Evolutionary conservation across 768 basidiomycete genomes (phyloP).

Genomic region (Boletus rubroflammeus): DNA sequence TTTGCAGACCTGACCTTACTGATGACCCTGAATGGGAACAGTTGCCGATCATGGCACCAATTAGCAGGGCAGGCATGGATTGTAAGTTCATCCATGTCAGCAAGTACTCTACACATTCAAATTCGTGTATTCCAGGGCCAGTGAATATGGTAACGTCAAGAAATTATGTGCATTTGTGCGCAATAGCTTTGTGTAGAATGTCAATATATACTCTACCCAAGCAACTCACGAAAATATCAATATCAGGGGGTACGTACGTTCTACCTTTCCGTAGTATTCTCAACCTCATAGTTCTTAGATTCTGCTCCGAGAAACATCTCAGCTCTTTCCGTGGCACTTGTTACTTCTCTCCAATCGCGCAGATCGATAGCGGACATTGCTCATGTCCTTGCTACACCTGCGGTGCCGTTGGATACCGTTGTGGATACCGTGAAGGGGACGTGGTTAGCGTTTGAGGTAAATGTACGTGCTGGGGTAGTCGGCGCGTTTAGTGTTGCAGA

Average conservation of each 20-base stretch:
- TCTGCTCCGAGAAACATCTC: constrained; percentile 25
- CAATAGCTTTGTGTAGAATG: constrained; percentile 43
- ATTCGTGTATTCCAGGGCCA: constrained; percentile 45
- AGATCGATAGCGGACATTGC: constrained; percentile 57
- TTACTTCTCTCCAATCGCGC: constrained; percentile 47
- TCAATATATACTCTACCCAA: constrained; percentile 46
- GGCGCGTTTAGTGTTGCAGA: constrained; percentile 43
- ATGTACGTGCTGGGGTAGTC: constrained; percentile 36
- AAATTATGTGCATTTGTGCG: constrained; percentile 54
- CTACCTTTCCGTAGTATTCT: not conserved
- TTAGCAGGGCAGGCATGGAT: constrained; percentile 44
- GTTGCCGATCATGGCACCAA: constrained; percentile 42
- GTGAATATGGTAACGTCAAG: constrained; percentile 54
- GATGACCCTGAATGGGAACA: constrained; percentile 51
- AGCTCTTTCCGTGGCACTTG: constrained; percentile 23
- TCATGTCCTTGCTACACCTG: constrained; percentile 47
- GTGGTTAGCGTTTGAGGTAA: constrained; percentile 44
- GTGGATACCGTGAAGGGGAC: constrained; percentile 46
- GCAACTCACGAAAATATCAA: constrained; percentile 13
- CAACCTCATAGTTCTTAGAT: constrained; percentile 26
- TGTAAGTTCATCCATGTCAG: constrained; percentile 35
- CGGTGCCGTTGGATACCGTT: constrained; percentile 40
- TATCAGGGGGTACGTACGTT: constrained; percentile 17
- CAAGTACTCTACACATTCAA: not conserved
- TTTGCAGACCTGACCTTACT: constrained; percentile 48